Percentiles rank a stretch among this genome's conserved stretches.
phyloP scores from a whole-genome alignment of 192 early-diverging fungal species.

The Helicostylum pulchrum region DNA sequence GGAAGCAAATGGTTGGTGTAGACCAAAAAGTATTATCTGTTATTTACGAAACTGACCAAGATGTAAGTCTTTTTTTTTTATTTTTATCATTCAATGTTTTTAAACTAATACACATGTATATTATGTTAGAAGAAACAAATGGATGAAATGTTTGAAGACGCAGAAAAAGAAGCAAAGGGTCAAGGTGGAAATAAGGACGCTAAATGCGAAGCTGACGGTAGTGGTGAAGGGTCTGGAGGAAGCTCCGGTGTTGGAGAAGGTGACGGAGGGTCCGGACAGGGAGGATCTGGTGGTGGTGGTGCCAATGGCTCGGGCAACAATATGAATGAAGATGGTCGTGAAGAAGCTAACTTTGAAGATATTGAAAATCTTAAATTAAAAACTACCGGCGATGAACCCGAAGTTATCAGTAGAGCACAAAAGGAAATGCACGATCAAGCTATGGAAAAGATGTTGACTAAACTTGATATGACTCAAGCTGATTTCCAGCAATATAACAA shows the following conservation, averaged over 20 bases:
- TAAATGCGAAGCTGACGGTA: slow-evolving; percentile 20
- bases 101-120: background rate
- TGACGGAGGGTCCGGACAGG: slow-evolving; percentile 42
- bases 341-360: slow-evolving; percentile 57
- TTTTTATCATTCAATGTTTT: background rate
- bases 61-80: slow-evolving; percentile 15
- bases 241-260: slow-evolving; percentile 43
- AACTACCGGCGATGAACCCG: slow-evolving; percentile 28
- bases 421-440: slow-evolving; percentile 70
- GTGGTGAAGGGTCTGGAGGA: slow-evolving; percentile 34
- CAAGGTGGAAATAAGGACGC: background rate
- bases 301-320: slow-evolving; percentile 32
- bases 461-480: slow-evolving; percentile 70
- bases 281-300: slow-evolving; percentile 38
- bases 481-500: slow-evolving; percentile 50
- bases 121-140: background rate
- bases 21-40: slow-evolving; percentile 52
- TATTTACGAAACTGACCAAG: slow-evolving; percentile 51
- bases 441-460: slow-evolving; percentile 61
- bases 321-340: slow-evolving; percentile 45
- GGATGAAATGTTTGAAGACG: slow-evolving; percentile 3
- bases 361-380: slow-evolving; percentile 48
- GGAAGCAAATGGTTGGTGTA: slow-evolving; percentile 60
- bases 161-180: background rate
- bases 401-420: slow-evolving; percentile 35